phyloP scores from a whole-genome alignment of 1,284 basidiomycete genomes.

The Tylopilus sp. region DNA sequence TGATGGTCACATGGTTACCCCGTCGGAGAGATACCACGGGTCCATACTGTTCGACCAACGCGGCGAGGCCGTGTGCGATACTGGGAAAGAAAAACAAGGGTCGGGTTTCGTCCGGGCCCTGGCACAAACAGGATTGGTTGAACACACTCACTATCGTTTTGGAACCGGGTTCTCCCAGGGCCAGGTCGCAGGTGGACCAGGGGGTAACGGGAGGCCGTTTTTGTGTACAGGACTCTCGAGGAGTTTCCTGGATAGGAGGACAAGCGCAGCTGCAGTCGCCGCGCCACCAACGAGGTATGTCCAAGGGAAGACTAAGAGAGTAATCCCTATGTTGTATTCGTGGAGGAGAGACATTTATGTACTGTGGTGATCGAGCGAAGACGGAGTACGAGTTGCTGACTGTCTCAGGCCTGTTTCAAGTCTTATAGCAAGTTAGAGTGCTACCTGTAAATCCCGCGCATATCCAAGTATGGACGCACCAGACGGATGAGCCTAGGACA shows the following conservation, averaged over 20 bases:
- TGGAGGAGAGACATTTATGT: neutral
- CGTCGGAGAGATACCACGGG: constrained; percentile 29
- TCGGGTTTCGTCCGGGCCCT: too few species aligned
- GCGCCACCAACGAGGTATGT: neutral
- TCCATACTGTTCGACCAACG: constrained; percentile 32
- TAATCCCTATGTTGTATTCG: neutral
- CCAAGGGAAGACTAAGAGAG: neutral
- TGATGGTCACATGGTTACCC: constrained; percentile 23
- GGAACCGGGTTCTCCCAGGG: constrained; percentile 13
- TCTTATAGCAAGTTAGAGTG: too few species aligned
- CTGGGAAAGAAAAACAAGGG: neutral
- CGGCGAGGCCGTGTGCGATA: constrained; percentile 2
- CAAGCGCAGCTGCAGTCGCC: neutral
- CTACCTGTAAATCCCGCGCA: too few species aligned
- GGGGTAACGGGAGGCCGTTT: constrained; percentile 1
- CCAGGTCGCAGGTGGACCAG: constrained; percentile 12
- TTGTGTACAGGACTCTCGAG: neutral
- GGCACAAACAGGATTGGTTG: too few species aligned
- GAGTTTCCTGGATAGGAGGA: constrained; percentile 1
- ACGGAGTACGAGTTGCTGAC: too few species aligned
- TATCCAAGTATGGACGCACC: too few species aligned
- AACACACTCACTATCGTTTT: constrained; percentile 1
- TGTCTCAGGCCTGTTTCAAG: too few species aligned
- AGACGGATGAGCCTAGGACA: too few species aligned
- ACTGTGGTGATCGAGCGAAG: too few species aligned